Base-by-base conservation (phyloP, 352 stramenopile species). In the Globisporangium cylindrosporum region DNA sequence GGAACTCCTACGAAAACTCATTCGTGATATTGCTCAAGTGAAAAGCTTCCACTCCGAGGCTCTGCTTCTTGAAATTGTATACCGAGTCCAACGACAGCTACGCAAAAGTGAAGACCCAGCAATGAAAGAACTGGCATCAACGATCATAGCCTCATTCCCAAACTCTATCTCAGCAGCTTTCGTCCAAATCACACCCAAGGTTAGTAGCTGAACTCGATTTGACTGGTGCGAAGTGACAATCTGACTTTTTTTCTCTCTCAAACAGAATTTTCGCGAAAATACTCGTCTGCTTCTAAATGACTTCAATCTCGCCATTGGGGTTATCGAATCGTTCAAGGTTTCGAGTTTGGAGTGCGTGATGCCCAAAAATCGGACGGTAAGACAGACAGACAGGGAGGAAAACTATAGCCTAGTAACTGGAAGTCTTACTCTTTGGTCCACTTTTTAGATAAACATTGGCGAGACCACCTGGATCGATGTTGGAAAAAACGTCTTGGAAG, bases 21-120 rank as follows among this genome's bases (percentile, higher is more conserved):
- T 71, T 20, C 66, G 61, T 22, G 38, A 80, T 34, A 56, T 82
- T 41, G 71, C 76, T 18, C 36, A 71, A 46, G 64, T 65, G 27
- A 78, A 78, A 46, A 80, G 73, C 27, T 82, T 82, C 34, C 71
- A 71, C 36, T 80, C 70, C 36, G 27, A 80, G 49, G 73, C 76
- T 22, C 66, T 82, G 4, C 24, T 80, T 0, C 61, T 82, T 10
- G 76, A 82, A 48, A 34, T 82, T 9, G 48, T 72, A 1, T 82
- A 78, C 62, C 55, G 75, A 56, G 51, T 80, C 2, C 56, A 73
- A 49, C 73, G 75, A 12, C 62, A 74, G 10, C 55, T 61, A 20
- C 72, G 67, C 48, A 82, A 76, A 62, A 48, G 27, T 2, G 25
- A 64, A 27, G 41, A 70, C 22, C 55, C 6, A 6, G 27, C 18